Conservation (phyloP, 1,284 basidiomycete genomes). For the Cutaneotrichosporon mucoides region DNA sequence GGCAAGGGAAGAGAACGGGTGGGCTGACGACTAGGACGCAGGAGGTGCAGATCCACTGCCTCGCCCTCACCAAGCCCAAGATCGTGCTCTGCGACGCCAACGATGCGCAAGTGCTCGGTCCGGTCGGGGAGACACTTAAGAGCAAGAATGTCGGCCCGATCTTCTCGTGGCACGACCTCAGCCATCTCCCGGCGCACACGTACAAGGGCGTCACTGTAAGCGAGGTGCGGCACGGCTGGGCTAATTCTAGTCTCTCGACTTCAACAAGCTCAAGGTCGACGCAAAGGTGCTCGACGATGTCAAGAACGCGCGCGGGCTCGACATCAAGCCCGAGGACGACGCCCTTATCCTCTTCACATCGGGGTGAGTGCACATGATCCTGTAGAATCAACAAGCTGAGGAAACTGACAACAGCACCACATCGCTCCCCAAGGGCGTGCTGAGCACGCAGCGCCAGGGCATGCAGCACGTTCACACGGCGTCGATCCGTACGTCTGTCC, state of each 20-base stretch:
- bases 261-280: not conserved
- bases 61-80: slow-evolving; percentile 27
- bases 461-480: slow-evolving; percentile 11
- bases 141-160: slow-evolving; percentile 3
- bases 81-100: slow-evolving; percentile 36
- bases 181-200: not conserved
- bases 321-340: slow-evolving; percentile 31
- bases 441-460: slow-evolving; percentile 16
- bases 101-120: slow-evolving; percentile 23
- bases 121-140: slow-evolving; percentile 3
- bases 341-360: slow-evolving; percentile 43
- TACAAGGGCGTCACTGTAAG: not conserved
- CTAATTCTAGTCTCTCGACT: not conserved
- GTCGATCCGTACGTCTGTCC: slow-evolving; percentile 1
- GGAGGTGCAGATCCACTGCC: slow-evolving; percentile 28
- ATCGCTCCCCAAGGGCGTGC: slow-evolving; percentile 17
- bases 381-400: too few species aligned
- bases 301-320: slow-evolving; percentile 8
- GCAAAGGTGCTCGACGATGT: slow-evolving; percentile 7
- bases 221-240: too few species aligned
- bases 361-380: slow-evolving; percentile 2
- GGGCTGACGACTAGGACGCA: not conserved
- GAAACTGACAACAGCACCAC: slow-evolving; percentile 12
- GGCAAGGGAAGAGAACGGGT: too few species aligned
- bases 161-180: slow-evolving; percentile 13